phyloP scores from a whole-genome alignment of 768 basidiomycete genomes.

The Tylopilus balloui region DNA sequence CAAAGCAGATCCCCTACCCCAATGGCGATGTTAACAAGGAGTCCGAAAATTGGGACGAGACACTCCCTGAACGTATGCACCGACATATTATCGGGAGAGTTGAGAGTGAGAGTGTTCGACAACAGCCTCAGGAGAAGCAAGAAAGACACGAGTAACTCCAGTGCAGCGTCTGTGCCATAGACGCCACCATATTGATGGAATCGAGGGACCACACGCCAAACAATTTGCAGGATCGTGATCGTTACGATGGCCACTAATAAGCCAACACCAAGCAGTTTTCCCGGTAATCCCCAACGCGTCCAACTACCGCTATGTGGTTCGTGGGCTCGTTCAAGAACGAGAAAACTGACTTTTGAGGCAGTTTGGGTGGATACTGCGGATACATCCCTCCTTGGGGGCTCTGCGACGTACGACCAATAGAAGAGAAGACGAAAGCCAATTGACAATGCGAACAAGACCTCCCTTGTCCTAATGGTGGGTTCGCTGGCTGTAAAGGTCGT shows the following conservation, averaged over 20 bases:
- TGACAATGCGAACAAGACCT: slow-evolving; percentile 54
- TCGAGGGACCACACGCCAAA: slow-evolving; percentile 51
- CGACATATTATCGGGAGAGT: slow-evolving; percentile 36
- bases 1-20: slow-evolving; percentile 51
- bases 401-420: slow-evolving; percentile 63
- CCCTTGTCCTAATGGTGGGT: slow-evolving; percentile 48
- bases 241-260: slow-evolving; percentile 43
- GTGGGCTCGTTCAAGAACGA: slow-evolving; percentile 13
- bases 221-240: slow-evolving; percentile 54
- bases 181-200: slow-evolving; percentile 40
- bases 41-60: slow-evolving; percentile 45
- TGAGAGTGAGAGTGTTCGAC: slow-evolving; percentile 46
- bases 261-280: slow-evolving; percentile 48
- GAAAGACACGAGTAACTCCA: slow-evolving; percentile 55
- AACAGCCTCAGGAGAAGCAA: slow-evolving; percentile 61
- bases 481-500: slow-evolving; percentile 20
- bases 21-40: slow-evolving; percentile 49
- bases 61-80: slow-evolving; percentile 46
- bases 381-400: slow-evolving; percentile 40
- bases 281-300: slow-evolving; percentile 58
- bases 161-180: slow-evolving; percentile 53
- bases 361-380: slow-evolving; percentile 28
- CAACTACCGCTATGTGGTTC: slow-evolving; percentile 56
- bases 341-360: slow-evolving; percentile 11
- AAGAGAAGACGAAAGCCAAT: slow-evolving; percentile 58